Base-by-base conservation (phyloP, 192 early-diverging fungal genomes). In the Coemansia sp. region DNA sequence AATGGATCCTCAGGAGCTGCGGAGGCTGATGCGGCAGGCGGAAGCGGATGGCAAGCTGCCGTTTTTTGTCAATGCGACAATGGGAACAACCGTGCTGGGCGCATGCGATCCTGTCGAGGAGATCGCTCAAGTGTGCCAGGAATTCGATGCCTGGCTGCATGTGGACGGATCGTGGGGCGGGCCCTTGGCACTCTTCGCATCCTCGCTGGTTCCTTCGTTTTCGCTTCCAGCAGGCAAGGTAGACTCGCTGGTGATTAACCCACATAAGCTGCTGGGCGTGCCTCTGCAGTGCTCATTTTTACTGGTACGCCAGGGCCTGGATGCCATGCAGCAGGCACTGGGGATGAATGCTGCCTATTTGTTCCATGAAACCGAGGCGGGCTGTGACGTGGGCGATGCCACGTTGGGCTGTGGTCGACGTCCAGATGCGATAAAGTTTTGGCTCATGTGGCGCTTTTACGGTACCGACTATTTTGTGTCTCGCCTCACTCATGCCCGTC, bases 91-190 rank as follows among this genome's bases (percentile, higher is more conserved):
- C 3, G 90, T 93, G 13, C 65, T 93, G 54, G 86, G 89, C 12
- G 84, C 91, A 0, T 91, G 88, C 65, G 91, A 93, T 55, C 86
- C 86, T 6, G 69, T 91, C 19, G 62, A 60, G 2, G 75, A 57
- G 15, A 86, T 89, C 31, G 80, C 79, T 0, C 59, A 38, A 15
- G 72, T 88, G 41, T 84, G 87, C 26, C 73, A 70, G 53, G 79
- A 81, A 28, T 83, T 80, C 55, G 72, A 72, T 16, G 72, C 86
- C 49, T 90, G 89, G 86, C 61, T 91, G 36, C 90, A 93, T 52
- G 74, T 90, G 9, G 91, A 93, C 51, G 91, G 82, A 8, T 86
- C 85, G 28, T 93, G 87, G 86, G 90, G 90, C 49, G 88, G 88
- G 13, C 83, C 81, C 10, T 71, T 81, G 2, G 61, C 83, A 6